A percentile compares a stretch with the other conserved stretches of the same genome.
Evolutionary conservation across 2,329 filamentous ascomycete species (phyloP).

Genomic region (Fusarium algeriense): DNA sequence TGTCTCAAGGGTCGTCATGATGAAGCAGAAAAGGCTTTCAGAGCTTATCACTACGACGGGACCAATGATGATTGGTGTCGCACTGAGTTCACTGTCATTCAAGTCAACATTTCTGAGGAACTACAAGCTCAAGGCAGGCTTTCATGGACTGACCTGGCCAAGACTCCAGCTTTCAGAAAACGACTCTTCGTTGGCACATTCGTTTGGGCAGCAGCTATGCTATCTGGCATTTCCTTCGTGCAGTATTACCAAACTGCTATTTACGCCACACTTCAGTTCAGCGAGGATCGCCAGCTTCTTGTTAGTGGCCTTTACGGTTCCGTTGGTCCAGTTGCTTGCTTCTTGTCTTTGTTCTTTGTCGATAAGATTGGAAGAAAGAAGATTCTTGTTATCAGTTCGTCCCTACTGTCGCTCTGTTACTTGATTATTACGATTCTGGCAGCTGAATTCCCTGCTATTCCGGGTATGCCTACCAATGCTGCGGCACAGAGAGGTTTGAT

Average conservation of each 20-base stretch:
- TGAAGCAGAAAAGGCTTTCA: slow-evolving; percentile 53
- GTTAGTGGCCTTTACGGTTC: slow-evolving; percentile 57
- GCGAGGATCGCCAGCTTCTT: slow-evolving; percentile 53
- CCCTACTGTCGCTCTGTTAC: slow-evolving; percentile 53
- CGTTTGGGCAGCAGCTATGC: slow-evolving; percentile 58
- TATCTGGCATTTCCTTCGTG: slow-evolving; percentile 58
- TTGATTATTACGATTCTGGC: slow-evolving; percentile 56
- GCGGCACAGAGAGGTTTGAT: slow-evolving; percentile 55
- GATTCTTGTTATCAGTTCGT: slow-evolving; percentile 54
- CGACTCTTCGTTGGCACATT: slow-evolving; percentile 56
- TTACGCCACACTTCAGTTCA: slow-evolving; percentile 56
- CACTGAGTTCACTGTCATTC: slow-evolving; percentile 51
- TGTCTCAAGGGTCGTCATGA: slow-evolving; percentile 53
- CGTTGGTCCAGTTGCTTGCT: slow-evolving; percentile 54
- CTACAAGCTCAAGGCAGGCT: slow-evolving; percentile 44
- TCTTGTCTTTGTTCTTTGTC: slow-evolving; percentile 55
- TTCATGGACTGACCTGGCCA: slow-evolving; percentile 51
- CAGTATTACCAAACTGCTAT: slow-evolving; percentile 59
- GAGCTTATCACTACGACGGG: slow-evolving; percentile 52
- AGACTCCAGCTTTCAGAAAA: slow-evolving; percentile 52
- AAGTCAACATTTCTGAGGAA: slow-evolving; percentile 54
- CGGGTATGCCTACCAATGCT: slow-evolving; percentile 53
- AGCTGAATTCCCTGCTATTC: slow-evolving; percentile 52
- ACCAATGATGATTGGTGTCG: slow-evolving; percentile 54
- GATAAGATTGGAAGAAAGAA: slow-evolving; percentile 53